phyloP scores from a whole-genome alignment of 768 basidiomycete species.

The Crucibulum laeve region DNA sequence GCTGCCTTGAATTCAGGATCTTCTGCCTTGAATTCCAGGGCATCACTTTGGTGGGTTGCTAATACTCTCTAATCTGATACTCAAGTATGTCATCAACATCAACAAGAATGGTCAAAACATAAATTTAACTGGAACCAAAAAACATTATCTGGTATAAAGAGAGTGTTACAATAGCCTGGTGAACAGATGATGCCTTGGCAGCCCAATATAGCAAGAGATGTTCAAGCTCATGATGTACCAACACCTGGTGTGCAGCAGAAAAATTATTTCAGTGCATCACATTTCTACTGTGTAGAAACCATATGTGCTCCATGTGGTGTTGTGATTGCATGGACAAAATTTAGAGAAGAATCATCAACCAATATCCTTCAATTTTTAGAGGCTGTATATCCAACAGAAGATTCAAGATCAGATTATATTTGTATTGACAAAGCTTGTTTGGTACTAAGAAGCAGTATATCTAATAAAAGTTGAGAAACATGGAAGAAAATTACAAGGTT shows the following conservation, averaged over 20 bases:
- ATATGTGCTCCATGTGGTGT: conserved; percentile 9
- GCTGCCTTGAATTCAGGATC: too few relatives aligned
- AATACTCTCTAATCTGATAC: too few relatives aligned
- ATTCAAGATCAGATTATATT: conserved; percentile 15
- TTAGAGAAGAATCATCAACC: conserved; percentile 22
- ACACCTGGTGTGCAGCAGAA: conserved; percentile 3
- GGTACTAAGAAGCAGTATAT: not conserved
- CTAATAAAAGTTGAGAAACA: conserved; percentile 6
- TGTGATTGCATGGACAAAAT: conserved; percentile 22
- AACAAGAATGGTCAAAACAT: conserved; percentile 10
- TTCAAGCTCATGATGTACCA: conserved; percentile 13
- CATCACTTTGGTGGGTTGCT: too few relatives aligned
- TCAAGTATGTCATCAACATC: conserved; percentile 13
- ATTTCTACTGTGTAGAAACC: conserved; percentile 24
- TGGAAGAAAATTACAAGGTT: conserved; percentile 19
- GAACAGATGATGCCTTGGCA: conserved; percentile 12
- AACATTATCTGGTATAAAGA: conserved; percentile 5
- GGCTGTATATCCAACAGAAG: conserved; percentile 12
- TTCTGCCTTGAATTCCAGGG: too few relatives aligned
- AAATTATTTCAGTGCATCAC: conserved; percentile 13
- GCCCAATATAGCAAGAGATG: not conserved
- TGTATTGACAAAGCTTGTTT: conserved; percentile 21
- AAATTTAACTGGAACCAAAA: conserved; percentile 2
- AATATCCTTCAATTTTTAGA: conserved; percentile 16
- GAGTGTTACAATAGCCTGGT: conserved; percentile 9